Evolutionary conservation across 2,329 filamentous ascomycete genomes (phyloP).

Genomic region (Ceratocystis albifundus): DNA sequence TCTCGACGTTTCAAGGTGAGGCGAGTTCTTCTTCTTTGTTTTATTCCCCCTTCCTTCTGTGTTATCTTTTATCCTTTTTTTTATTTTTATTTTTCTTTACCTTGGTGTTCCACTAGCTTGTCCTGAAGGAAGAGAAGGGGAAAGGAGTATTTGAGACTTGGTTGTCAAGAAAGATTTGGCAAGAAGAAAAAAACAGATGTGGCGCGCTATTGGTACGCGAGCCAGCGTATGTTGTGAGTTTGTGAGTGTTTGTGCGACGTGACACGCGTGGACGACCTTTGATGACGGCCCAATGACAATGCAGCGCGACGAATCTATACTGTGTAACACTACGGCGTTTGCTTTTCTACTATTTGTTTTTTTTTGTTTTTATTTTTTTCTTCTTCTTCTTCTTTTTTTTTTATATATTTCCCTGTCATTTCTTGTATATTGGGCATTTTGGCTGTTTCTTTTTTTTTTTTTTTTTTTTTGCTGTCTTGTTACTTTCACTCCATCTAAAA

Average conservation of each 20-base stretch:
- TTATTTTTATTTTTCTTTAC: no score
- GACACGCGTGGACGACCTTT: slow-evolving; percentile 1
- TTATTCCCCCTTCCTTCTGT: not conserved
- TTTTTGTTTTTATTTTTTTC: no score
- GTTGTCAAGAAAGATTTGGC: not conserved
- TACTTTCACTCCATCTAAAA: not conserved
- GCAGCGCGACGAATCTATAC: not conserved
- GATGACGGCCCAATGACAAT: slow-evolving; percentile 2
- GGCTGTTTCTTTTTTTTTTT: not conserved
- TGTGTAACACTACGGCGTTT: slow-evolving; percentile 3
- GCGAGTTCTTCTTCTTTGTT: not conserved
- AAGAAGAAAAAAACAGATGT: not conserved
- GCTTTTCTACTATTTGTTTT: not conserved
- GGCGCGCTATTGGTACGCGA: not conserved
- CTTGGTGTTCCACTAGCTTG: not conserved
- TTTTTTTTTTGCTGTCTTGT: not conserved
- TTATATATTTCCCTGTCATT: not conserved
- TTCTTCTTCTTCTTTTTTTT: no score
- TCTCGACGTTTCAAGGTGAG: slow-evolving; percentile 2
- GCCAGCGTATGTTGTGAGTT: not conserved
- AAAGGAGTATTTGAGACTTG: not conserved
- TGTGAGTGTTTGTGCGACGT: not conserved
- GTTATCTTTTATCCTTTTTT: no score
- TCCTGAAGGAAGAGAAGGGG: not conserved
- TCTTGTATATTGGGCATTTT: slow-evolving; percentile 1